Base-by-base conservation (phyloP, 2,329 filamentous ascomycete species). In the Calonectria pseudoreteaudii region DNA sequence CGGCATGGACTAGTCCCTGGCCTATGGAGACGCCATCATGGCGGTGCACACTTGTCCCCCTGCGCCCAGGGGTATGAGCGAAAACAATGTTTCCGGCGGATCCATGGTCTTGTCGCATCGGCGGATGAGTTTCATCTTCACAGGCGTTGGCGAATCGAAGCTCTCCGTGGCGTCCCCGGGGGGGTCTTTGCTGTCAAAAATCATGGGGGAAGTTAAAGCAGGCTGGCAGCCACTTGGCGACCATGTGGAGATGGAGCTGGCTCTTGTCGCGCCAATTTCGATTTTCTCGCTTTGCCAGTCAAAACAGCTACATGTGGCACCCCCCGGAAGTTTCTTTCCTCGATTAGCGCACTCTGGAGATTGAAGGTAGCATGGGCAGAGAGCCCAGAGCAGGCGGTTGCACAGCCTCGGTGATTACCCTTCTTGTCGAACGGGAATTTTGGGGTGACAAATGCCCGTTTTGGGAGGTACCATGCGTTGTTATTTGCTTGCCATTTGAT, bases 401-500 rank as follows among this genome's bases (percentile, higher is more conserved):
- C 70, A 72, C 66, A 66, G 66, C 70, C 66, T 66, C 71, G 71
- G 71, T 65, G 66, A 66, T 66, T 73, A 69, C 71, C 71, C 36
- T 44, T 56, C 58, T 60, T 14, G 71, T 66, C 66, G 38, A 66
- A 52, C 52, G 26, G 38, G 66, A 49, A 38, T 67, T 49, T 56
- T 38, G 23, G 36, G 20, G 52, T 44, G 70, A 68, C 65, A 44
- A 23, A 58, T 52, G 23, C 14, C n/a, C 49, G n/a, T 44, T 36
- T 50, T 38, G n/a, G 53, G 67, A 30, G 67, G 53, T 23, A 69
- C 41, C 47, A 65, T 65, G 56, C 56, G 44, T 36, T 60, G 38
- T 58, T 38, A 70, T 60, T 68, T 62, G 66, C 52, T 31, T 36
- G 52, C 28, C 47, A 62, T 68, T 68, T 62, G 53, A 70, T 70